These are phyloP conservation scores for Boletus eberwhitei DNA, from an alignment of 768 basidiomycete species.

Conservation along the genomic window DNA sequence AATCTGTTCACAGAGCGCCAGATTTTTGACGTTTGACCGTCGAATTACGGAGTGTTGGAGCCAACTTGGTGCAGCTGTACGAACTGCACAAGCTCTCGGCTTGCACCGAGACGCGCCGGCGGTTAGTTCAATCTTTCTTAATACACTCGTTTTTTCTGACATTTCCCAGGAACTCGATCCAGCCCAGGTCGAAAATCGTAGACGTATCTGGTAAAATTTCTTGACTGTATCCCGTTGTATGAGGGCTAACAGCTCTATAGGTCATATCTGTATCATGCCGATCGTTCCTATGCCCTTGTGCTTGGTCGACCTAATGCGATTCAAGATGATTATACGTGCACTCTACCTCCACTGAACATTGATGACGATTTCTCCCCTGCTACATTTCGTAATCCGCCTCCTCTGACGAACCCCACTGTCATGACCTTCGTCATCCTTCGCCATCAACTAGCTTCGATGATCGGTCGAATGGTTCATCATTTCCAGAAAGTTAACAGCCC, in stretches of 20 bases:
- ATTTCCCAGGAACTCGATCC: constrained; percentile 62
- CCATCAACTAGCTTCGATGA: constrained; percentile 77
- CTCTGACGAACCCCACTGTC: constrained; percentile 68
- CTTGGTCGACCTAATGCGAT: constrained; percentile 88
- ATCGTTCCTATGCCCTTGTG: constrained; percentile 89
- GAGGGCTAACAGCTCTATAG: constrained; percentile 33
- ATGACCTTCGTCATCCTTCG: constrained; percentile 89
- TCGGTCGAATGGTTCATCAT: constrained; percentile 88
- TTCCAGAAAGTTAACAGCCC: constrained; percentile 81
- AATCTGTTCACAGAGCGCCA: constrained; percentile 52
- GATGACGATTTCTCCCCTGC: constrained; percentile 54
- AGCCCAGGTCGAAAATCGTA: constrained; percentile 79
- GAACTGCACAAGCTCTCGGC: constrained; percentile 92
- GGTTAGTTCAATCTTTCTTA: constrained; percentile 42
- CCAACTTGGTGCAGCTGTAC: constrained; percentile 87
- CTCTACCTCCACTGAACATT: constrained; percentile 69
- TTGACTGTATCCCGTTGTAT: background rate
- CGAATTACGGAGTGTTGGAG: constrained; percentile 96
- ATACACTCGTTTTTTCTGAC: constrained; percentile 3
- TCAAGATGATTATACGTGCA: constrained; percentile 86
- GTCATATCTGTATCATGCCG: constrained; percentile 92
- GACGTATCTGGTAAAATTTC: constrained; percentile 72
- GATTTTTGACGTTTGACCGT: constrained; percentile 68
- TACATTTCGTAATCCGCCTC: constrained; percentile 47
- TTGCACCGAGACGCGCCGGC: constrained; percentile 87